Percentiles rank a stretch among this genome's conserved stretches.
Evolutionary conservation across 2,329 filamentous ascomycete species (phyloP).

Genomic region (Hansfordia pulvinata): DNA sequence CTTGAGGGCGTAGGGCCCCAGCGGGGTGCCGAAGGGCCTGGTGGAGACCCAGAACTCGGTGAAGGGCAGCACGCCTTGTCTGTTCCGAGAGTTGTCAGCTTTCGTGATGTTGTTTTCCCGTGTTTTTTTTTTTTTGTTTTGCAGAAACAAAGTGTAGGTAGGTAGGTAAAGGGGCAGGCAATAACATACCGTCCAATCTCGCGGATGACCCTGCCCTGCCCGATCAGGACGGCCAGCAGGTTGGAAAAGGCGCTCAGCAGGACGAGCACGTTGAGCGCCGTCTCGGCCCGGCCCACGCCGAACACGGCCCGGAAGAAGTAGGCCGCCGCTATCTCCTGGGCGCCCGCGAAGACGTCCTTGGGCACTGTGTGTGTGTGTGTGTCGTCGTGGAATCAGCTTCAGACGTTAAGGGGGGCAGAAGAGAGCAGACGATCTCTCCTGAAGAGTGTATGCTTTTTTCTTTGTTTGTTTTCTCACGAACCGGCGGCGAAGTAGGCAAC

Average conservation of each 20-base stretch:
- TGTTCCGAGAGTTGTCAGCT: slow-evolving; percentile 7
- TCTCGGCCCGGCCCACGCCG: slow-evolving; percentile 29
- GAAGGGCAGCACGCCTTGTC: slow-evolving; percentile 46
- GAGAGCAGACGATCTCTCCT: not conserved
- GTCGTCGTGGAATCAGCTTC: no score
- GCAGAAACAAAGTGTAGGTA: no score
- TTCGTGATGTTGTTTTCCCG: no score
- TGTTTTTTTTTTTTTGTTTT: no score
- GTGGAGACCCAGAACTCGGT: slow-evolving; percentile 47
- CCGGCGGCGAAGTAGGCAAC: slow-evolving; percentile 45
- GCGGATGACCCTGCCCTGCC: slow-evolving; percentile 40
- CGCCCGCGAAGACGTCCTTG: slow-evolving; percentile 33
- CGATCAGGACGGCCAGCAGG: slow-evolving; percentile 26
- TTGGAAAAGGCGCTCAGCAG: slow-evolving; percentile 1
- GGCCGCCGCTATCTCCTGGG: slow-evolving; percentile 37
- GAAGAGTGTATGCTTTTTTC: not conserved
- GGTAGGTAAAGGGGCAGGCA: not conserved
- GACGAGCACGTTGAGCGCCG: slow-evolving; percentile 22
- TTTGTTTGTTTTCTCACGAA: no score
- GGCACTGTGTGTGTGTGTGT: slow-evolving; percentile 26
- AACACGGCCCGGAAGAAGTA: slow-evolving; percentile 47
- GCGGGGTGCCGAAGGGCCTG: slow-evolving; percentile 46
- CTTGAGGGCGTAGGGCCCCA: slow-evolving; percentile 43
- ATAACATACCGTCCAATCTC: slow-evolving; percentile 41
- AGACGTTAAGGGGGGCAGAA: no score